A percentile compares a stretch with the other conserved stretches of the same genome.
Conservation (phyloP, 1,139 yeast species). For the Saccharomycopsis hybrid region DNA sequence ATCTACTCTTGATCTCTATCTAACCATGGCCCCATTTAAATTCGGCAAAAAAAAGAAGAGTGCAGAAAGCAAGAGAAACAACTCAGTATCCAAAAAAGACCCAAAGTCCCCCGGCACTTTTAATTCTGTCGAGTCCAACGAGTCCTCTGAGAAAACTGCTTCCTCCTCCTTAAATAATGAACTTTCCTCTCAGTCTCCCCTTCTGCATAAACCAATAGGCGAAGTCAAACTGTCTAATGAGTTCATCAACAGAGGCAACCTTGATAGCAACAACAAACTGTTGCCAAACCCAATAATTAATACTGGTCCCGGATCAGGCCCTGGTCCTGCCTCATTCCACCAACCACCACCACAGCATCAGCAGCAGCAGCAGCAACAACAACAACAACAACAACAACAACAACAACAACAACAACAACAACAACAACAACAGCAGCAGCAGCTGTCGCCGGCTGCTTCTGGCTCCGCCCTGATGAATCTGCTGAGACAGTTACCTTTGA, state of each 20-base stretch:
- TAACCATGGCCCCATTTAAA: conserved; percentile 18
- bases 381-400: neutral
- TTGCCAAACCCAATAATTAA: neutral
- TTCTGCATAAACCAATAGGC: conserved; percentile 7
- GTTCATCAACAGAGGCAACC: conserved; percentile 7
- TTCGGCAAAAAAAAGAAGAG: conserved; percentile 26
- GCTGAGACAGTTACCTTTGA: conserved; percentile 17
- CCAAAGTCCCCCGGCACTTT: conserved; percentile 16
- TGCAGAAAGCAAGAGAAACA: conserved; percentile 7
- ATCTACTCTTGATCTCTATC: too few relatives aligned
- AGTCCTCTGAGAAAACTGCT: conserved; percentile 1
- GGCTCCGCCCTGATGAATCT: conserved; percentile 8
- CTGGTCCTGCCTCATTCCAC: neutral
- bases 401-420: conserved; percentile 7
- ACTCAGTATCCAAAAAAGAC: conserved; percentile 10
- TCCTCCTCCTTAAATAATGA: neutral
- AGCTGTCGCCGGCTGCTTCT: conserved; percentile 15
- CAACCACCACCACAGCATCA: too few relatives aligned
- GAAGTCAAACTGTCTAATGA: conserved; percentile 4
- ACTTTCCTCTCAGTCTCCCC: conserved; percentile 2
- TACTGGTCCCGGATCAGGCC: neutral
- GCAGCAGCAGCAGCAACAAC: neutral
- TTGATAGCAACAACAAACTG: neutral
- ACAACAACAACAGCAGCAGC: conserved; percentile 3
- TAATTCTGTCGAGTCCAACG: conserved; percentile 9